Evolutionary conservation across 1,284 basidiomycete species (phyloP).

Genomic region (Rhizoctonia solani): DNA sequence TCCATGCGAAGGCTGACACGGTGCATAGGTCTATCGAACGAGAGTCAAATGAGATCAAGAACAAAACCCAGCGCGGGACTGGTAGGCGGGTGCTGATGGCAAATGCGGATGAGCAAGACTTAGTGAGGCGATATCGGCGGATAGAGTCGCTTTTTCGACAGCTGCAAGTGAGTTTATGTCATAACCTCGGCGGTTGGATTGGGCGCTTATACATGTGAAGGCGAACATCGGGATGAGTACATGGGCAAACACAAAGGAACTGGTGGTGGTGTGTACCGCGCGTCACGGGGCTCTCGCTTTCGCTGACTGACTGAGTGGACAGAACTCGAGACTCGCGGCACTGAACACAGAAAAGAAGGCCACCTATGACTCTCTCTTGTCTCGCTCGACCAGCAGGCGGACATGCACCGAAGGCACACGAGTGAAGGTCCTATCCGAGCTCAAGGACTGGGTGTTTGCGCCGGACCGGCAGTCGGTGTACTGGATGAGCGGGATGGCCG

Average conservation of each 20-base stretch:
- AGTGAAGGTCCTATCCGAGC: constrained; percentile 38
- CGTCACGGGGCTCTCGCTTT: not conserved
- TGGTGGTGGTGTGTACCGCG: not conserved
- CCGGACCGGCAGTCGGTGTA: constrained; percentile 42
- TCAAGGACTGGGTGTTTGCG: constrained; percentile 42
- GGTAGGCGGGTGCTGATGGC: no score
- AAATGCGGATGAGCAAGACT: not conserved
- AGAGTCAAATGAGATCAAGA: not conserved
- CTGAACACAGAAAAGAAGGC: no score
- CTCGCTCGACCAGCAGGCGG: no score
- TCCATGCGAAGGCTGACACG: no score
- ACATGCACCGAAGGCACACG: constrained; percentile 45
- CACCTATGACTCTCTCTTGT: no score
- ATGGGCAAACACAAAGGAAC: no score
- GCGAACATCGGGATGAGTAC: no score
- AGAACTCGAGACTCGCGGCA: not conserved
- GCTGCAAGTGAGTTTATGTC: not conserved
- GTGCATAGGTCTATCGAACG: not conserved
- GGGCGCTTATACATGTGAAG: not conserved
- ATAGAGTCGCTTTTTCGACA: not conserved
- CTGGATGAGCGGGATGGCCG: no score
- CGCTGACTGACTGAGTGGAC: not conserved
- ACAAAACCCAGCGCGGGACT: not conserved
- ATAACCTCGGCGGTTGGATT: not conserved
- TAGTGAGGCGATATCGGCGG: not conserved